Evolutionary conservation across 2,329 filamentous ascomycete species (phyloP).

Genomic region (Metarhizium album): DNA sequence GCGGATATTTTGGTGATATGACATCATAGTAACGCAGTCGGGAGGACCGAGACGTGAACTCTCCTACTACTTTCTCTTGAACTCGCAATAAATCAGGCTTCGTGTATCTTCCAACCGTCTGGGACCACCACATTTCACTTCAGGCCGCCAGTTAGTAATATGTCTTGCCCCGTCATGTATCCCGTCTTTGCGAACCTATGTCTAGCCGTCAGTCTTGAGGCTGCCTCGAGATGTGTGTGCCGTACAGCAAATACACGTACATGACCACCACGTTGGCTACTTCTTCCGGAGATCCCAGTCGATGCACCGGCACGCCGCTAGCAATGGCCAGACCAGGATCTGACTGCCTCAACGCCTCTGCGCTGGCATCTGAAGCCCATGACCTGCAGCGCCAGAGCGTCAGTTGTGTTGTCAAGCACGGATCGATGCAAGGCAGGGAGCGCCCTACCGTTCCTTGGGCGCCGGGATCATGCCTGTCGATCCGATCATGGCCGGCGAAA

Average conservation of each 20-base stretch:
- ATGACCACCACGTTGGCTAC: slow-evolving; percentile 7
- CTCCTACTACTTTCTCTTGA: too few relatives aligned
- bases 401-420: not conserved
- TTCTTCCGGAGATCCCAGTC: slow-evolving; percentile 6
- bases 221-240: not conserved
- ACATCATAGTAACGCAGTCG: not conserved
- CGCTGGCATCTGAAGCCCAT: slow-evolving; percentile 2
- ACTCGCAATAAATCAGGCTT: too few relatives aligned
- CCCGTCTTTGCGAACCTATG: slow-evolving; percentile 7
- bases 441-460: slow-evolving; percentile 4
- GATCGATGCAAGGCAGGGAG: not conserved
- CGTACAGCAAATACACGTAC: not conserved
- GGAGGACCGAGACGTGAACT: too few relatives aligned
- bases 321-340: slow-evolving; percentile 7
- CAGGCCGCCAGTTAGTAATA: slow-evolving; percentile 5
- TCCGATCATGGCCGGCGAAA: slow-evolving; percentile 8
- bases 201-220: not conserved
- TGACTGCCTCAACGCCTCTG: not conserved
- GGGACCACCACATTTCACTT: not conserved
- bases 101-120: not conserved
- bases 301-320: slow-evolving; percentile 4
- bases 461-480: slow-evolving; percentile 8
- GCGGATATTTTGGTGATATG: not conserved
- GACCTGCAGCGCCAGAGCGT: not conserved
- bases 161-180: slow-evolving; percentile 8